These are phyloP conservation scores for Schizothecium vesticola DNA, from an alignment of 495 filamentous ascomycete genomes.

Conservation along the genomic window DNA sequence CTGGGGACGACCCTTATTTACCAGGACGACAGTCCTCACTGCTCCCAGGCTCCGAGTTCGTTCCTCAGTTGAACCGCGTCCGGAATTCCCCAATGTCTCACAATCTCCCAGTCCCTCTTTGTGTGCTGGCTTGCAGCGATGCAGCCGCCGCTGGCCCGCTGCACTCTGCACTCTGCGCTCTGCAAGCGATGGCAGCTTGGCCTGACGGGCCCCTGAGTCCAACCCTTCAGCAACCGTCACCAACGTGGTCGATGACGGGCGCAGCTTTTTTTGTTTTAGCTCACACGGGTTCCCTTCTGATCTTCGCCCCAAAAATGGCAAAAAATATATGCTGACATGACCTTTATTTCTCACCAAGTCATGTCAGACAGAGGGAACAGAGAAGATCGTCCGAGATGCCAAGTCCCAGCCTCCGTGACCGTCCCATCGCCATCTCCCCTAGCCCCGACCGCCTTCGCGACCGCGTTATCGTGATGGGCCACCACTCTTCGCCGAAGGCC, in stretches of 20 bases:
- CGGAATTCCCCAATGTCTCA: neutral
- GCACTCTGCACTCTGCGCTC: neutral
- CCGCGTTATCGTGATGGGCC: neutral
- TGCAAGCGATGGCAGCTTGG: neutral
- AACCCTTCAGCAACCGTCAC: neutral
- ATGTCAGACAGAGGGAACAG: neutral
- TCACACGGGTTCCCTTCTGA: neutral
- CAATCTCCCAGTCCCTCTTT: neutral
- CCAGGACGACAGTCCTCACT: neutral
- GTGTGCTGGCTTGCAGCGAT: neutral
- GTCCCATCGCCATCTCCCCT: neutral
- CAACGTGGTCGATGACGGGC: neutral
- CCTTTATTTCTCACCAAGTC: neutral
- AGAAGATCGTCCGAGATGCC: neutral
- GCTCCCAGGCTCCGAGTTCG: neutral
- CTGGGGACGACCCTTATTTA: neutral
- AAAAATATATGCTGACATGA: neutral
- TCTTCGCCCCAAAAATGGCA: neutral
- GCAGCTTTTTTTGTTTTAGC: neutral
- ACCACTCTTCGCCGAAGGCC: neutral
- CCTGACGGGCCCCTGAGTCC: neutral
- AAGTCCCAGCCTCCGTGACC: neutral
- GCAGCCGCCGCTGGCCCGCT: neutral
- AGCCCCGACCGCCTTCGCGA: neutral
- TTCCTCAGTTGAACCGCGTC: neutral